Conservation (phyloP, 2,329 filamentous ascomycete species). For the Cryphonectria radicalis region DNA sequence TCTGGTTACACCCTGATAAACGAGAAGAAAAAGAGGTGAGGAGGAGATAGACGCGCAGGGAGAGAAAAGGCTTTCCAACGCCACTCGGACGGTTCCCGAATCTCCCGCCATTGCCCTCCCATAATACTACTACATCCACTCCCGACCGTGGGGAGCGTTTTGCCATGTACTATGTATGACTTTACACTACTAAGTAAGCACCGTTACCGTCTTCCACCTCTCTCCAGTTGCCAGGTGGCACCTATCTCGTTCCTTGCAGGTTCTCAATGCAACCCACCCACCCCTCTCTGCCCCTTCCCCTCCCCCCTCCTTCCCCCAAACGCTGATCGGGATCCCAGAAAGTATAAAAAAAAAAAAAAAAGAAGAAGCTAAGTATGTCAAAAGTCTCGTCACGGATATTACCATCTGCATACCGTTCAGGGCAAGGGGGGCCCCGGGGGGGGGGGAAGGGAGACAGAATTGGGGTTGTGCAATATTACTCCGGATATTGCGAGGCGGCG, state of each 20-base stretch:
- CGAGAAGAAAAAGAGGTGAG: neutral
- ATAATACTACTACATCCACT: neutral
- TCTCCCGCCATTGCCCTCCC: neutral
- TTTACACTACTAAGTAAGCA: neutral
- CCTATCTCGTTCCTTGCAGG: conserved; percentile 11
- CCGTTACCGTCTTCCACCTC: neutral
- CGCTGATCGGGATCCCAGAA: neutral
- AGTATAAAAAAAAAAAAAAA: too few species aligned
- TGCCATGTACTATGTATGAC: too few species aligned
- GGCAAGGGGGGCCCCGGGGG: neutral
- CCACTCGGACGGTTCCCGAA: conserved; percentile 2
- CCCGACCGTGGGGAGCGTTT: neutral
- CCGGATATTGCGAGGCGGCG: neutral
- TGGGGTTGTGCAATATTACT: neutral
- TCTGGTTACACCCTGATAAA: neutral
- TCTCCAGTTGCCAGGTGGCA: conserved; percentile 2
- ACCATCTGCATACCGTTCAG: neutral
- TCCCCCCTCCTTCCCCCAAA: neutral
- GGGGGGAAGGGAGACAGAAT: neutral
- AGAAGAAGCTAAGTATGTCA: neutral
- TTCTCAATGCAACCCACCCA: neutral
- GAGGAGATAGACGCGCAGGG: too few species aligned
- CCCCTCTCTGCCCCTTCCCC: neutral
- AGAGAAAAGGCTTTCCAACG: neutral
- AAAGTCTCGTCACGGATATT: too few species aligned